Evolutionary conservation across 1,139 yeast genomes (phyloP), one percentile per base, ranked within the genome.

Genomic region (Sporopachydermia cereana): DNA sequence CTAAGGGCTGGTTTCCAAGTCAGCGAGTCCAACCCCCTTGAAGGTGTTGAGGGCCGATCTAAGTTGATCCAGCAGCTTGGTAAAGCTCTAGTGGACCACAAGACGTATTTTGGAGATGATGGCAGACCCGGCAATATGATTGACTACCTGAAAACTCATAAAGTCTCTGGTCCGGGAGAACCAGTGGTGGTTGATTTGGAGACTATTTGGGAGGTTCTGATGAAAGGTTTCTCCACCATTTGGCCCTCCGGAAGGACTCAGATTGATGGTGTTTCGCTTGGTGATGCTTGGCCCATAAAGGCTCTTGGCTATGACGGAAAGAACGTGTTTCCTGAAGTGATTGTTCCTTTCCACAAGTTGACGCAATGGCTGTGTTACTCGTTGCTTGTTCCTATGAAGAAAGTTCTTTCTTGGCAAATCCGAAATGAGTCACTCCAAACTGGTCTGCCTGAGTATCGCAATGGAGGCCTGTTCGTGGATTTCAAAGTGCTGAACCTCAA

Each of bases 311-410:
- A 23, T 44, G 48, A 47, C 7, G 50, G 50, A 16, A 49, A 52
- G 22, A 50, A 57, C n/a, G 54, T 51, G 3, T 51, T 51, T 12
- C 51, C 57, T 52, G 65, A 63, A 24, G 57, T 57, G 39, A 68
- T 76, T 43, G 73, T 73, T 12, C 76, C 82, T 2, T 77, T 77
- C 58, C 82, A 77, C 53, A 77, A 77, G 50, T 63, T 77, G 42
- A 74, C 80, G 0, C 82, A 77, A 56, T 77, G 82, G 82, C 61
- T 77, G 16, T 70, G 79, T 30, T 77, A 77, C 54, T 76, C 82
- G 1, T 57, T 77, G 44, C 56, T 76, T 20, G 68, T 69, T 7
- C 81, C 81, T 3, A 60, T 77, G 45, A 65, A 64, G 45, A 58
- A 62, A 24, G 71, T 62, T 51, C 49, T 54, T 3, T 69, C 68